Conservation (phyloP, 495 filamentous ascomycete genomes). For the Rhizodiscina lignyota region DNA sequence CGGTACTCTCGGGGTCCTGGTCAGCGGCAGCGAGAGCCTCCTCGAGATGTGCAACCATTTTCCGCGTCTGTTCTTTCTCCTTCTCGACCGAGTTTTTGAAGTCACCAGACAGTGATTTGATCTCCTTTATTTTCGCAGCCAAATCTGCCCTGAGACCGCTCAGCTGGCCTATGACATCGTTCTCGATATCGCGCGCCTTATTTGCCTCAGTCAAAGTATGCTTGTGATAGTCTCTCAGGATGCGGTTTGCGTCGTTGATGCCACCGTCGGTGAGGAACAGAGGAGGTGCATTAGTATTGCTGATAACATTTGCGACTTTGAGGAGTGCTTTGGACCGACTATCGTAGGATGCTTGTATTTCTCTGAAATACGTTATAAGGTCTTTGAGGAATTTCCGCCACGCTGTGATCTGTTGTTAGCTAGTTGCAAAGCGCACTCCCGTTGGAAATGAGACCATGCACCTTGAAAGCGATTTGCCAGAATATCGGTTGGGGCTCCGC, state of each 20-base stretch:
- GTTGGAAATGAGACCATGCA: no score
- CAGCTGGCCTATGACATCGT: conserved; percentile 74
- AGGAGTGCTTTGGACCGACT: conserved; percentile 63
- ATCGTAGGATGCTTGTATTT: conserved; percentile 84
- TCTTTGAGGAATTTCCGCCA: conserved; percentile 96
- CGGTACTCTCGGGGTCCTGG: conserved; percentile 52
- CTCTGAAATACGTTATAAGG: conserved; percentile 83
- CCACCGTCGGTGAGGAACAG: conserved; percentile 64
- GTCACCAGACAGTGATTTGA: conserved; percentile 77
- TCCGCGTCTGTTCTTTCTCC: conserved; percentile 54
- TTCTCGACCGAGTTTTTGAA: conserved; percentile 84
- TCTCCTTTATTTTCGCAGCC: conserved; percentile 93
- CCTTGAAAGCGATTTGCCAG: conserved; percentile 82
- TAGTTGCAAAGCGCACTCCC: conserved; percentile 1
- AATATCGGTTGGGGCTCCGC: conserved; percentile 73
- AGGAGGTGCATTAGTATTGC: conserved; percentile 56
- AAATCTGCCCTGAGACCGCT: conserved; percentile 76
- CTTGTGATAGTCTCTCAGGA: conserved; percentile 69
- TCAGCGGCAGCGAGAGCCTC: conserved; percentile 66
- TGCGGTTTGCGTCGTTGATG: conserved; percentile 67
- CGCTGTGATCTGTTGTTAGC: conserved; percentile 30
- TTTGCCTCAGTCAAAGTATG: conserved; percentile 65
- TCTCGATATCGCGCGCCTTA: conserved; percentile 79
- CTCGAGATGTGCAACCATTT: conserved; percentile 58
- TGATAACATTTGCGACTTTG: conserved; percentile 69